Evolutionary conservation across 164 flowering plant genomes (phyloP), one percentile per base, ranked within the genome.

Genomic region (Litsea cubeba): DNA sequence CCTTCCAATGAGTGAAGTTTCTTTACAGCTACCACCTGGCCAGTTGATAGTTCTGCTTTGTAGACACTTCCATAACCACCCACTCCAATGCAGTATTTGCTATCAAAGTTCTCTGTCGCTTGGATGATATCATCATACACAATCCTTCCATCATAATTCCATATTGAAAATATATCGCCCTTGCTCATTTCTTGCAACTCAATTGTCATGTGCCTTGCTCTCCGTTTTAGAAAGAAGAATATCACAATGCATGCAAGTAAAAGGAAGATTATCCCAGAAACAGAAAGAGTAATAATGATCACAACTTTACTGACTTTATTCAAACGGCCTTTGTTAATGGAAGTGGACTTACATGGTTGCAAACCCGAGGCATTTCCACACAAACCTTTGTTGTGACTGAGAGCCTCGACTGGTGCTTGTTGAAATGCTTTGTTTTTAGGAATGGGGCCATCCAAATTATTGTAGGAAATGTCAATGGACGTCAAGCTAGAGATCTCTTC

Each of bases 361-460:
- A 87, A 30, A 2, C 88, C 88, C 64, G 69, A 26, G 50, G 68
- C 78, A 63, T 81, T 51, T 46, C 93, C 93, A 76, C 89, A 89
- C 50, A 84, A 62, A 28, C 82, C 82, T n/a, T 74, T n/a, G 51
- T 82, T 81, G 20, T 80, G 77, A 12, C 28, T 23, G 23, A 64
- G 75, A 1, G 66, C 66, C 10, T 22, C 12, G 0, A 22, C 2
- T 20, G 60, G 60, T 3, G 60, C 60, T 14, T 17, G 0, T 54
- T 4, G 18, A 54, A 54, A 54, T 3, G 20, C 66, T 22, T 22
- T 63, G 66, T 0, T 63, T 22, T 63, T 22, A 22, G 30, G 66
- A 35, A 12, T 62, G 0, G 76, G 80, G 30, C 91, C 92, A 0
- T 72, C 67, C 71, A 89, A 65, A 32, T 78, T 50, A 71, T 89